phyloP scores from a whole-genome alignment of 164 flowering plant genomes.

The Hamamelis virginiana region DNA sequence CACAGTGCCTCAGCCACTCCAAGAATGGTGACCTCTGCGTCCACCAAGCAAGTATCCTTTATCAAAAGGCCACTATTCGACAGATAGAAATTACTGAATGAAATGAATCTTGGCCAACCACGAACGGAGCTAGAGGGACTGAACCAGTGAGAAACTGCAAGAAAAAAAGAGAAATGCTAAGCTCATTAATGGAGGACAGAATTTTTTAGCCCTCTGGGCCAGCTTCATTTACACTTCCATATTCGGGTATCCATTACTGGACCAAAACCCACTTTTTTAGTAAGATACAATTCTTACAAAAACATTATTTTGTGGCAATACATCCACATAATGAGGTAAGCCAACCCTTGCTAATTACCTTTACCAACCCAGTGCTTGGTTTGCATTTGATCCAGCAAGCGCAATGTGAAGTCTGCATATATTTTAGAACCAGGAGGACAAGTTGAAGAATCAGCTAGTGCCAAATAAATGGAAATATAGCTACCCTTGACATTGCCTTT shows the following conservation, averaged over 20 bases:
- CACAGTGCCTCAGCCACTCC: constrained; percentile 24
- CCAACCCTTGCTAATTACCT: constrained; percentile 20
- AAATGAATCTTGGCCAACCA: constrained; percentile 38
- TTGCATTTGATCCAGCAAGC: constrained; percentile 33
- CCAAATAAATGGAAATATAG: constrained; percentile 36
- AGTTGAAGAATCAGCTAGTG: constrained; percentile 29
- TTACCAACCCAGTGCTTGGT: constrained; percentile 21
- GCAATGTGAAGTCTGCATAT: constrained; percentile 36
- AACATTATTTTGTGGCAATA: not conserved
- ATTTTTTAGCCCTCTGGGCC: too few species aligned
- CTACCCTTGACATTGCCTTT: constrained; percentile 24
- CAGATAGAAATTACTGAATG: constrained; percentile 17
- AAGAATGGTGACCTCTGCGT: constrained; percentile 39
- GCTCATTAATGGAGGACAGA: not conserved
- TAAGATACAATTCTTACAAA: too few species aligned
- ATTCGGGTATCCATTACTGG: too few species aligned
- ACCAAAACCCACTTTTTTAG: too few species aligned
- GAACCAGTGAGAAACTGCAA: constrained; percentile 49
- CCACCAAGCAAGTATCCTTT: constrained; percentile 32
- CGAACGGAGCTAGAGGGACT: constrained; percentile 17
- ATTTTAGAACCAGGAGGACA: constrained; percentile 30
- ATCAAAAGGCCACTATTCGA: constrained; percentile 20
- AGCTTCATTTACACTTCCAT: too few species aligned
- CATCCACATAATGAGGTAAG: not conserved
- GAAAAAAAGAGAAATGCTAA: not conserved